Conservation (phyloP, 2,329 filamentous ascomycete genomes). For the Microdochium bolleyi region DNA sequence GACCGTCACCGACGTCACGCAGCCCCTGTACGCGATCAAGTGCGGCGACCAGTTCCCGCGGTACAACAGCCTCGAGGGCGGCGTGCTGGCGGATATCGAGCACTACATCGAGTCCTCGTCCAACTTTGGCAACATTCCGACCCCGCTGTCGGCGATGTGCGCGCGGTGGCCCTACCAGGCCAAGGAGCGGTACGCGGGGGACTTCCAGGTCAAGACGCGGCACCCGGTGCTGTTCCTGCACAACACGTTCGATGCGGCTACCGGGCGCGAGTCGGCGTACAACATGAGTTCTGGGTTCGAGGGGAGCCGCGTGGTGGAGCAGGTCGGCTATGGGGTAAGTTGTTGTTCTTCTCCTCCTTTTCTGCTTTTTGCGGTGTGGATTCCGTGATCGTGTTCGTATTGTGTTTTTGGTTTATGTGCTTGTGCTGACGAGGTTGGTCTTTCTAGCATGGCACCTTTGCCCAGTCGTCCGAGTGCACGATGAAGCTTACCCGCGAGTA, state of each 20-base stretch:
- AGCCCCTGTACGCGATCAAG: conserved; percentile 8
- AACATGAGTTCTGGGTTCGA: conserved; percentile 16
- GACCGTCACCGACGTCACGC: not conserved
- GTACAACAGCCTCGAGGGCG: conserved; percentile 1
- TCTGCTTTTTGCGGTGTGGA: too few relatives aligned
- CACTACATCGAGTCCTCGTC: conserved; percentile 7
- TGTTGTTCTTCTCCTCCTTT: not conserved
- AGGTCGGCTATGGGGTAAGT: conserved; percentile 13
- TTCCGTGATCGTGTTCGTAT: not conserved
- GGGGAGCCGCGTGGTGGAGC: conserved; percentile 18
- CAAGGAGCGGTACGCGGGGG: conserved; percentile 12
- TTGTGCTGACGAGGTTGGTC: too few relatives aligned
- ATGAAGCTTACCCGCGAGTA: not conserved
- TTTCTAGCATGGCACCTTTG: not conserved
- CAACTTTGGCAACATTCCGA: conserved; percentile 9
- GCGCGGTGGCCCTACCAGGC: conserved; percentile 17
- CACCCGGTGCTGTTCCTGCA: conserved; percentile 18
- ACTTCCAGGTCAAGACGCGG: conserved; percentile 13
- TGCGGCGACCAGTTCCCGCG: conserved; percentile 8
- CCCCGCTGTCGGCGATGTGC: conserved; percentile 11
- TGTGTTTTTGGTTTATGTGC: too few relatives aligned
- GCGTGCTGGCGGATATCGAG: conserved; percentile 3
- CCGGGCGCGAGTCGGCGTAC: conserved; percentile 17
- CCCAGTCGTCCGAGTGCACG: not conserved
- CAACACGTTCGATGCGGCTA: conserved; percentile 19